Percentiles rank a stretch among this genome's conserved stretches.
Evolutionary conservation across 1,284 basidiomycete genomes (phyloP).

Genomic region (Boletus mariae): DNA sequence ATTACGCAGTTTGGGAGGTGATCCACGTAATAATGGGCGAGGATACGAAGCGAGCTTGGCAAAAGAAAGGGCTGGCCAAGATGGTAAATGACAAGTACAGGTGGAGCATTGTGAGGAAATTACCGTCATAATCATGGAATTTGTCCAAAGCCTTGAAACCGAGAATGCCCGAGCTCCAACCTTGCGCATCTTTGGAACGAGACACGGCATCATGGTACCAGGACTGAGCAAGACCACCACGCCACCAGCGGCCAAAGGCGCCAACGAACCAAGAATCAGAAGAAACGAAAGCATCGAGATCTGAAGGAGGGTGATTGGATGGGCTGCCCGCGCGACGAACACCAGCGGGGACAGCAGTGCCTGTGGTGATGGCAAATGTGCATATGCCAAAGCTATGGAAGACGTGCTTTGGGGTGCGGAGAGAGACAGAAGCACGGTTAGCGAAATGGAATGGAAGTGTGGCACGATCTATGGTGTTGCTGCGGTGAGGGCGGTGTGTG

Average conservation of each 20-base stretch:
- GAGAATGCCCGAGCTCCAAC: constrained; percentile 69
- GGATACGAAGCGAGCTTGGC: constrained; percentile 44
- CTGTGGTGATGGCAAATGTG: constrained; percentile 62
- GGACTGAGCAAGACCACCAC: constrained; percentile 65
- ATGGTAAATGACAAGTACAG: neutral
- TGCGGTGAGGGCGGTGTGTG: constrained; percentile 26
- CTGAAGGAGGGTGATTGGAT: constrained; percentile 27
- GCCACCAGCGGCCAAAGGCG: constrained; percentile 86
- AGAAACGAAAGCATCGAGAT: constrained; percentile 47
- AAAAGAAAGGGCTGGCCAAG: constrained; percentile 47
- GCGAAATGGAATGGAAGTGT: constrained; percentile 76
- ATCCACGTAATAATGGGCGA: constrained; percentile 40
- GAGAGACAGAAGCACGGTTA: constrained; percentile 86
- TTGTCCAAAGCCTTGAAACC: constrained; percentile 67
- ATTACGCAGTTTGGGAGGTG: constrained; percentile 53
- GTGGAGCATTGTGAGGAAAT: constrained; percentile 17
- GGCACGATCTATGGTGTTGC: constrained; percentile 24
- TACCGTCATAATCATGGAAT: constrained; percentile 60
- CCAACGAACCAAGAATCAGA: constrained; percentile 84
- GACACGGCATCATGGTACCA: constrained; percentile 67
- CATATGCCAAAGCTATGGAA: constrained; percentile 83
- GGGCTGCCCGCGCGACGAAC: constrained; percentile 17
- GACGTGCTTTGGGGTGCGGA: constrained; percentile 90
- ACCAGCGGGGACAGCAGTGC: constrained; percentile 24
- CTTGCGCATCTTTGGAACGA: constrained; percentile 65